A percentile compares a stretch with the other conserved stretches of the same genome.
phyloP scores from a whole-genome alignment of 163 green algal species.

The Trebouxia gelatinosa region DNA sequence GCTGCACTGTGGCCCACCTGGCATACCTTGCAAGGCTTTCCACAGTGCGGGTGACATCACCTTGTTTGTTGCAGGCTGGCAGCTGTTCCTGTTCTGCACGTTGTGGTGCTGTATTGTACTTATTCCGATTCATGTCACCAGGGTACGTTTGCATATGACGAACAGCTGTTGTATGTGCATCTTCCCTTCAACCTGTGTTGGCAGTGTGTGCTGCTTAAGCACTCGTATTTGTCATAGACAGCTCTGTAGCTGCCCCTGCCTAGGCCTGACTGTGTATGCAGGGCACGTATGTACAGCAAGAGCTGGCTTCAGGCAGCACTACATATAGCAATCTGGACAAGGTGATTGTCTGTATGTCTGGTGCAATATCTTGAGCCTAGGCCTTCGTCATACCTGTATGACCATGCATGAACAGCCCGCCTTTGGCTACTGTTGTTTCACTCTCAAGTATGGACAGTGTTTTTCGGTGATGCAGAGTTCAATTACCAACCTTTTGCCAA shows the following conservation, averaged over 20 bases:
- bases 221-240: too few relatives aligned
- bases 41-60: not conserved
- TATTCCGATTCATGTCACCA: slow-evolving; percentile 77
- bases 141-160: not conserved
- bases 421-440: too few relatives aligned
- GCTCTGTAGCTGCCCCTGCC: too few relatives aligned
- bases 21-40: not conserved
- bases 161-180: not conserved
- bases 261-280: too few relatives aligned
- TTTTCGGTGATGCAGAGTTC: not conserved
- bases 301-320: slow-evolving; percentile 14
- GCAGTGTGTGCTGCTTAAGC: too few relatives aligned
- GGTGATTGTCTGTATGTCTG: not conserved
- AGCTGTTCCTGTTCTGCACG: slow-evolving; percentile 62
- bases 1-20: not conserved
- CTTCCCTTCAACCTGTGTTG: not conserved
- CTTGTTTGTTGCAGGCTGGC: slow-evolving; percentile 39
- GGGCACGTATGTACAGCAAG: slow-evolving; percentile 29
- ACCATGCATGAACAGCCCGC: too few relatives aligned
- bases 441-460: too few relatives aligned
- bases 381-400: too few relatives aligned
- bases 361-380: too few relatives aligned
- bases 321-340: slow-evolving; percentile 23
- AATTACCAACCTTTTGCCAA: slow-evolving; percentile 5
- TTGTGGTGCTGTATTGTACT: slow-evolving; percentile 65